Evolutionary conservation across 2,329 filamentous ascomycete genomes (phyloP).

Genomic region (Cercospora sp.): DNA sequence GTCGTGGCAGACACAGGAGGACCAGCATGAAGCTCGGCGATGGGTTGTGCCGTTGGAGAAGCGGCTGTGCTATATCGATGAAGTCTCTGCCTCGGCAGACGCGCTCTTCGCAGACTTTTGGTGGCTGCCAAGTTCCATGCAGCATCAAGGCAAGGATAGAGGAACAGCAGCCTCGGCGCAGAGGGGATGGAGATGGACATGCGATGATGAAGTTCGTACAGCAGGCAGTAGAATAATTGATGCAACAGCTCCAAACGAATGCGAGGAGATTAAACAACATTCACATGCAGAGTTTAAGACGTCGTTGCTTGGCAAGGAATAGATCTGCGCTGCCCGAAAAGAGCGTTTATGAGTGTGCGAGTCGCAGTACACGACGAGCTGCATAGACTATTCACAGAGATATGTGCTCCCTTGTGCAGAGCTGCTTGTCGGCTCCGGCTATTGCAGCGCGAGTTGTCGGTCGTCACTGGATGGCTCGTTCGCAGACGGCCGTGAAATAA

Average conservation of each 20-base stretch:
- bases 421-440: neutral
- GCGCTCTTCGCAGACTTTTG: neutral
- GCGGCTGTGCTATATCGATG: conserved; percentile 24
- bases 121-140: conserved; percentile 8
- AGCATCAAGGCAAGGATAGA: conserved; percentile 46
- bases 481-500: neutral
- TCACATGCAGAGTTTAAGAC: conserved; percentile 10
- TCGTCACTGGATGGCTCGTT: conserved; percentile 8
- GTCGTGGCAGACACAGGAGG: neutral
- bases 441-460: neutral
- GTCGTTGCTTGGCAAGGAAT: conserved; percentile 9
- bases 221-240: conserved; percentile 4
- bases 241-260: conserved; percentile 1
- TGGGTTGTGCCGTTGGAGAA: conserved; percentile 5
- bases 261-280: conserved; percentile 2
- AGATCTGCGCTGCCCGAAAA: neutral
- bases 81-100: conserved; percentile 12
- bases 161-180: conserved; percentile 40
- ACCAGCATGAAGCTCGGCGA: conserved; percentile 10
- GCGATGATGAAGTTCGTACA: neutral
- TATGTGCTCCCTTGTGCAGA: neutral
- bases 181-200: conserved; percentile 9
- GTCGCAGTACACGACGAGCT: neutral
- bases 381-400: neutral
- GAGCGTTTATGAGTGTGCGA: neutral